Base-by-base conservation (phyloP, 805 yeast species). In the Starmerella sp. region DNA sequence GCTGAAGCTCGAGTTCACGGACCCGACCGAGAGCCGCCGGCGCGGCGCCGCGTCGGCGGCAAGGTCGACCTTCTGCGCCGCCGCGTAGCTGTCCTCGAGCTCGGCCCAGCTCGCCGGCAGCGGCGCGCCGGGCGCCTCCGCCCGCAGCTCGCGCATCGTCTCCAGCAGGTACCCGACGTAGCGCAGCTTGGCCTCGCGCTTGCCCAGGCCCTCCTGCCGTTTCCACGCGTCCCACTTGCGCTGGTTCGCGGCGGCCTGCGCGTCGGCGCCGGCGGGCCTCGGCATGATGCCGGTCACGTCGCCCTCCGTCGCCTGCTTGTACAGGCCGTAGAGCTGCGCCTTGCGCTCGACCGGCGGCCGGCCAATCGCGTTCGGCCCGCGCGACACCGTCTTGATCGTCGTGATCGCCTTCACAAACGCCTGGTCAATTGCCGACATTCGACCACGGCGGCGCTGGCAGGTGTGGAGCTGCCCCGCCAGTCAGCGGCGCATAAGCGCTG, bases 281-380 rank as follows among this genome's bases (percentile, higher is more conserved):
- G 77, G 76, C 80, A 84, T 77, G 43, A 83, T 73, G 2, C 83
- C 83, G 48, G 76, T 77, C 8, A 85, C 88, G 66, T 87, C 81
- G 7, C 96, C 96, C 68, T 86, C 91, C 0, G 95, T 87, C 1
- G 95, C 90, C 66, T 87, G 96, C 63, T 87, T 88, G 70, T 86
- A 87, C 51, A 87, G 74, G 0, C 95, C 95, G 66, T 87, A 87
- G 4, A 87, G 73, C 4, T 54, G 58, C 11, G 56, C 57, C 30
- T 61, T 54, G 31, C 56, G 56, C 35, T 62, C 63, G 8, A 56
- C 55, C 9, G 66, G 59, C 8, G 66, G 66, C 38, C 51, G 49
- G 6, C 57, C 57, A 31, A 62, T 39, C 13, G 58, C 60, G 39
- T 53, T 55, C n/a, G 62, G 64, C 42, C 63, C 60, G 15, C 56